Conservation (phyloP, 2,329 filamentous ascomycete species). For the Sarocladium oryzae region DNA sequence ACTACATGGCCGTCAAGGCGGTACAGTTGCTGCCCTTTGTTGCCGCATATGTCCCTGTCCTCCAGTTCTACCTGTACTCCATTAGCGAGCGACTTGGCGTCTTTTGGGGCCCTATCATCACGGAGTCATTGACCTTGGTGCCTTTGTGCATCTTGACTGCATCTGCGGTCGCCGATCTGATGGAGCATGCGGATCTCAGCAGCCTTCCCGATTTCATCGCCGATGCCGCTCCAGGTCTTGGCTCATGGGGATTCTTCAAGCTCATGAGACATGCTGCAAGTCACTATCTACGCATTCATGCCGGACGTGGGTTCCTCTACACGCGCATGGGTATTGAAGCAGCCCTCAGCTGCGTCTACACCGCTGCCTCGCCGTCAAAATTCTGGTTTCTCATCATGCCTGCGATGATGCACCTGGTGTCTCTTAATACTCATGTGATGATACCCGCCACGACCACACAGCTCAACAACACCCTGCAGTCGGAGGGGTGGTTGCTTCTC, state of each 20-base stretch:
- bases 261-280: conserved; percentile 35
- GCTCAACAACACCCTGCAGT: conserved; percentile 60
- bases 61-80: conserved; percentile 66
- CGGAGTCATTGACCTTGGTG: conserved; percentile 66
- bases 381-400: conserved; percentile 62
- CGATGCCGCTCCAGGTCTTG: conserved; percentile 59
- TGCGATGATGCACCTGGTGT: conserved; percentile 62
- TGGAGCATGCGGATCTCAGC: conserved; percentile 56
- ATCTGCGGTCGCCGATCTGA: conserved; percentile 54
- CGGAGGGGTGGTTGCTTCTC: conserved; percentile 66
- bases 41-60: conserved; percentile 65
- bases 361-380: conserved; percentile 61
- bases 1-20: conserved; percentile 40
- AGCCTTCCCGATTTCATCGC: conserved; percentile 47
- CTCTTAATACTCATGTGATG: conserved; percentile 69
- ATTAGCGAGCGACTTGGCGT: conserved; percentile 62
- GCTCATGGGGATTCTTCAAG: conserved; percentile 60
- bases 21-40: conserved; percentile 60
- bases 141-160: conserved; percentile 60
- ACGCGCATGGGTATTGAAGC: conserved; percentile 69
- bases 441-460: conserved; percentile 51
- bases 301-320: conserved; percentile 58
- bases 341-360: conserved; percentile 57
- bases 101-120: conserved; percentile 66
- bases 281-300: conserved; percentile 36